These are phyloP conservation scores for Podospora australis DNA, from an alignment of 495 filamentous ascomycete genomes.

Conservation along the genomic window DNA sequence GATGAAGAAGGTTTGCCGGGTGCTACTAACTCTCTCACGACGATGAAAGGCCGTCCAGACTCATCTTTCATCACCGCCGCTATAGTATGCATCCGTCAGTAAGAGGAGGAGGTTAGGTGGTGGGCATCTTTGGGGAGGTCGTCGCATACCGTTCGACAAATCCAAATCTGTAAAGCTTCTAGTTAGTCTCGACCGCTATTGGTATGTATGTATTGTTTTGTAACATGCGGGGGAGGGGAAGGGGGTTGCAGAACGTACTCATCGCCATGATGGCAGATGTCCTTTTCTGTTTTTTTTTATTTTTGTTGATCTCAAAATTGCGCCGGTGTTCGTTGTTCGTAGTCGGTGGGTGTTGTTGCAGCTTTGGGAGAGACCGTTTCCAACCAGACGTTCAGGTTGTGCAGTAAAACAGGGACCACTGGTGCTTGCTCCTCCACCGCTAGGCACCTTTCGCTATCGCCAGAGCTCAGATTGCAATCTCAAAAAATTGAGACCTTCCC, in stretches of 20 bases:
- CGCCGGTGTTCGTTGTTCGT: background rate
- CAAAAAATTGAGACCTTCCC: conserved; percentile 26
- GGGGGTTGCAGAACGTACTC: conserved; percentile 30
- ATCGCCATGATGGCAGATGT: conserved; percentile 42
- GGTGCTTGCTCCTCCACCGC: conserved; percentile 18
- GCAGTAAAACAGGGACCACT: conserved; percentile 2
- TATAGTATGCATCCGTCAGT: conserved; percentile 19
- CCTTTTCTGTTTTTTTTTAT: conserved; percentile 4
- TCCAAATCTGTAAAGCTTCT: conserved; percentile 36
- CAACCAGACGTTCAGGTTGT: background rate
- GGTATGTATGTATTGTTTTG: background rate
- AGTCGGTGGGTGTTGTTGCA: too few species aligned
- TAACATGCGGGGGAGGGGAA: conserved; percentile 4
- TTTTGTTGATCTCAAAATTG: conserved; percentile 5
- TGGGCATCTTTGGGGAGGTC: background rate
- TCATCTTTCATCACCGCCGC: conserved; percentile 70
- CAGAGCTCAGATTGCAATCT: conserved; percentile 19
- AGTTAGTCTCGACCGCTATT: conserved; percentile 22
- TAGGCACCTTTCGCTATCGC: conserved; percentile 20
- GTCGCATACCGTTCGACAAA: conserved; percentile 42
- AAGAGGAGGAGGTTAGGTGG: too few species aligned
- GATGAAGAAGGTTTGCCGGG: background rate
- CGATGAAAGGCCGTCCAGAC: conserved; percentile 92
- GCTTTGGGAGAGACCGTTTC: background rate
- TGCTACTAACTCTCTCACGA: conserved; percentile 87